phyloP scores from a whole-genome alignment of 345 rosid species.

The Populus alba region DNA sequence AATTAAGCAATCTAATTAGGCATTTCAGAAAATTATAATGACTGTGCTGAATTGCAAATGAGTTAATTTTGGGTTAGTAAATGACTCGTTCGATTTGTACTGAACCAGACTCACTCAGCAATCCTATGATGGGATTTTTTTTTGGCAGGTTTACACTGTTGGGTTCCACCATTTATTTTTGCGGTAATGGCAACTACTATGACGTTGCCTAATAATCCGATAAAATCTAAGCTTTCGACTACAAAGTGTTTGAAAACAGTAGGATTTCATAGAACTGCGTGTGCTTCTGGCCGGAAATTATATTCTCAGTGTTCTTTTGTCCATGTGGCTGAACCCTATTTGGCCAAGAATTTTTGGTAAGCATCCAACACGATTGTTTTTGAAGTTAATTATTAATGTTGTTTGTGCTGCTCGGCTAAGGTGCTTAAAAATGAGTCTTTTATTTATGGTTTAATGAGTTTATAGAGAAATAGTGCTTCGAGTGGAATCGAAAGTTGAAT shows the following conservation, averaged over 20 bases:
- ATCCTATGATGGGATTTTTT: too few relatives aligned
- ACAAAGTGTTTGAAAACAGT: slow-evolving; percentile 30
- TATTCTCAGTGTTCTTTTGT: slow-evolving; percentile 28
- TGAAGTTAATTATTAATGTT: neutral
- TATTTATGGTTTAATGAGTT: neutral
- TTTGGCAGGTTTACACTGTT: slow-evolving; percentile 15
- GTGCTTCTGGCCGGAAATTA: slow-evolving; percentile 37
- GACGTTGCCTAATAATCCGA: slow-evolving; percentile 28
- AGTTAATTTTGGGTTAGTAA: too few relatives aligned
- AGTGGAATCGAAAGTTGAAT: neutral
- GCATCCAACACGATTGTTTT: neutral
- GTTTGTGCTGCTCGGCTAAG: neutral
- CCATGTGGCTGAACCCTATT: slow-evolving; percentile 33
- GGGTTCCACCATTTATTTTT: neutral
- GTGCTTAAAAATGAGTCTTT: neutral
- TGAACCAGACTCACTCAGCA: too few relatives aligned
- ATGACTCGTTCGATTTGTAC: too few relatives aligned
- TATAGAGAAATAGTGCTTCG: neutral
- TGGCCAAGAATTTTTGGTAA: slow-evolving; percentile 40
- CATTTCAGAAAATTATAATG: too few relatives aligned
- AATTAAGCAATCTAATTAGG: too few relatives aligned
- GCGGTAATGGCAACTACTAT: slow-evolving; percentile 38
- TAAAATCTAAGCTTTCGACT: slow-evolving; percentile 15
- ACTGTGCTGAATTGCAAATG: too few relatives aligned
- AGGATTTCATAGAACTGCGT: slow-evolving; percentile 25